Base-by-base conservation (phyloP, 208 protist species). In the Trypanosoma platydactyli region DNA sequence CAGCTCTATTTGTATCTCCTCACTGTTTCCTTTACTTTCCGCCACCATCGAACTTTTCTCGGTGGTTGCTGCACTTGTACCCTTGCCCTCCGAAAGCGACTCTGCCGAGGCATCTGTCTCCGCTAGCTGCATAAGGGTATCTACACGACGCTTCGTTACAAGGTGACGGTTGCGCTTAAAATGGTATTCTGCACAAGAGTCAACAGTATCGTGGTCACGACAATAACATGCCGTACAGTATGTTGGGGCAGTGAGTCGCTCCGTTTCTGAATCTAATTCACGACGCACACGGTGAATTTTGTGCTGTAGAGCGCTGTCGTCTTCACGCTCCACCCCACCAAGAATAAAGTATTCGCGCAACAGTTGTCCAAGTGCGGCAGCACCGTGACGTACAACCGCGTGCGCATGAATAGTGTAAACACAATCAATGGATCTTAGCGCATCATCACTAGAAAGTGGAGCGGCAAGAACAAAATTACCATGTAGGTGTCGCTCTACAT, bases 341-440 rank as follows among this genome's bases (percentile, higher is more conserved):
- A 95, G 71, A 11, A 85, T 69, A 60, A 95, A 95, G 64, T 92
- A 91, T 66, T 95, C 90, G 3, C 90, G 86, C 60, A 95, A 69
- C 27, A 94, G 15, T 42, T 83, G 88, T 2, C 73, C 80, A 38
- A 94, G 41, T 7, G 85, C 90, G 0, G 80, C 69, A 0, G 79
- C 56, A 41, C 83, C 85, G 66, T 91, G 72, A 18, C 79, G 76
- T 38, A 77, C 64, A 30, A 95, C 71, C 4, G 83, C 85, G 55
- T 81, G 82, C 25, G 93, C 49, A 57, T 93, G 76, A 35, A 93
- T 67, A 45, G 79, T 87, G 74, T 86, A 95, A 38, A 92, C 68
- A 35, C 85, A 81, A 60, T 92, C 84, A 67, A 79, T 50, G 3
- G 54, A 46, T 29, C 76, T 72, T 5, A 88, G 68, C 50, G 73